A percentile compares a stretch with the other conserved stretches of the same genome.
Conservation (phyloP, 108 stramenopile species). For the Schizochytrium sp. region DNA sequence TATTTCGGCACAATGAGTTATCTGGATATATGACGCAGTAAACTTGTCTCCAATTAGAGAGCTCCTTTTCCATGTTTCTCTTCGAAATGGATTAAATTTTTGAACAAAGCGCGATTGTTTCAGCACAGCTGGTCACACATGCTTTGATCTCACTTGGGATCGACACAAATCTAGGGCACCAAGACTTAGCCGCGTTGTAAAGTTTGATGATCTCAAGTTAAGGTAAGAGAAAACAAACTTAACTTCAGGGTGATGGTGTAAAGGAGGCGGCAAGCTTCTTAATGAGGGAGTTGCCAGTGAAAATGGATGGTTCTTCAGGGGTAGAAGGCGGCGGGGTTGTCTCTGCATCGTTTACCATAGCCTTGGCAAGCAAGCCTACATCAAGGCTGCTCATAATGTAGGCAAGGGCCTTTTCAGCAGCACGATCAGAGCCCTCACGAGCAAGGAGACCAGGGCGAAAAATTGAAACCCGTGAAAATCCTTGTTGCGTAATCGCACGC, state of each 20-base stretch:
- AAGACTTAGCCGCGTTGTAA: too few species aligned
- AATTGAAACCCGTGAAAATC: background rate
- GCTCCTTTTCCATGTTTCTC: too few species aligned
- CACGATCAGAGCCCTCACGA: background rate
- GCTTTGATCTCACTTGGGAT: too few species aligned
- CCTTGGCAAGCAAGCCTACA: background rate
- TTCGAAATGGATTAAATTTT: too few species aligned
- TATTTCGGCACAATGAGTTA: too few species aligned
- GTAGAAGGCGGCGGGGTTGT: background rate
- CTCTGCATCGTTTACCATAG: slow-evolving; percentile 56
- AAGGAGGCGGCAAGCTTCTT: slow-evolving; percentile 15
- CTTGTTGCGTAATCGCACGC: background rate
- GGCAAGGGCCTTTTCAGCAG: slow-evolving; percentile 4
- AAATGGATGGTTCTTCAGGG: slow-evolving; percentile 22
- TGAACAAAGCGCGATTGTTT: too few species aligned
- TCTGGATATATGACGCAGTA: too few species aligned
- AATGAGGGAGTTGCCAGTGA: slow-evolving; percentile 19
- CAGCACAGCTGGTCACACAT: too few species aligned
- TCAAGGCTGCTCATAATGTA: slow-evolving; percentile 6
- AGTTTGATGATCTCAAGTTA: too few species aligned
- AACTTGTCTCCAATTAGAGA: too few species aligned
- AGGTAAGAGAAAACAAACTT: too few species aligned
- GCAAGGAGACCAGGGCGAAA: slow-evolving; percentile 18
- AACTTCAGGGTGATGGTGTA: background rate
- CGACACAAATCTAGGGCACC: too few species aligned